Conservation (phyloP, 768 basidiomycete genomes). For the Collybiopsis confluens region DNA sequence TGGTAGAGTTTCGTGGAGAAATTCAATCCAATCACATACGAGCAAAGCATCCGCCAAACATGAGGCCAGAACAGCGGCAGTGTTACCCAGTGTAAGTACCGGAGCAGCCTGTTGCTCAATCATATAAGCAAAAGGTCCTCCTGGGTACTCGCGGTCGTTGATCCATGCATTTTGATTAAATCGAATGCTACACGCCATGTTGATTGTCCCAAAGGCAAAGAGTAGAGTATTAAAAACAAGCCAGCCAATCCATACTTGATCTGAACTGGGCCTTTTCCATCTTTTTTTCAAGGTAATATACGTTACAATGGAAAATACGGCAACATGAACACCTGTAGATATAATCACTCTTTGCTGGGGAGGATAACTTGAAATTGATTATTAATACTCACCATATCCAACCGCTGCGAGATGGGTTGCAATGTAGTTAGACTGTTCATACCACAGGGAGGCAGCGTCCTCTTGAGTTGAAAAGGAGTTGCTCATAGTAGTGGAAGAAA, state of each 20-base stretch:
- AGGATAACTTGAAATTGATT: neutral
- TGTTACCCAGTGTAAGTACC: slow-evolving; percentile 17
- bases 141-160: slow-evolving; percentile 22
- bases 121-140: slow-evolving; percentile 31
- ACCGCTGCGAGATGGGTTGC: slow-evolving; percentile 17
- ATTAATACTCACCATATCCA: slow-evolving; percentile 15
- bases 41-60: slow-evolving; percentile 33
- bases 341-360: neutral
- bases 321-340: slow-evolving; percentile 14
- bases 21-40: slow-evolving; percentile 16
- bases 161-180: slow-evolving; percentile 29
- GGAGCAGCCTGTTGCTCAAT: slow-evolving; percentile 19
- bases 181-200: slow-evolving; percentile 15
- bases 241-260: neutral
- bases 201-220: slow-evolving; percentile 14
- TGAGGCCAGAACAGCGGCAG: slow-evolving; percentile 24
- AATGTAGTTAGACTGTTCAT: slow-evolving; percentile 17
- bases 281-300: slow-evolving; percentile 3
- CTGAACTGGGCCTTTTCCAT: neutral
- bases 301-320: slow-evolving; percentile 7
- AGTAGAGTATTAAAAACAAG: slow-evolving; percentile 9
- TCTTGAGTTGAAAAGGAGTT: slow-evolving; percentile 16
- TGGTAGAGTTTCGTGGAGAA: no score
- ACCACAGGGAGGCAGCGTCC: slow-evolving; percentile 14
- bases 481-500: slow-evolving; percentile 12